A percentile compares a stretch with the other conserved stretches of the same genome.
These are phyloP conservation scores for Akanthomyces dipterigenus DNA, from an alignment of 2,329 filamentous ascomycete genomes.

Conservation along the genomic window DNA sequence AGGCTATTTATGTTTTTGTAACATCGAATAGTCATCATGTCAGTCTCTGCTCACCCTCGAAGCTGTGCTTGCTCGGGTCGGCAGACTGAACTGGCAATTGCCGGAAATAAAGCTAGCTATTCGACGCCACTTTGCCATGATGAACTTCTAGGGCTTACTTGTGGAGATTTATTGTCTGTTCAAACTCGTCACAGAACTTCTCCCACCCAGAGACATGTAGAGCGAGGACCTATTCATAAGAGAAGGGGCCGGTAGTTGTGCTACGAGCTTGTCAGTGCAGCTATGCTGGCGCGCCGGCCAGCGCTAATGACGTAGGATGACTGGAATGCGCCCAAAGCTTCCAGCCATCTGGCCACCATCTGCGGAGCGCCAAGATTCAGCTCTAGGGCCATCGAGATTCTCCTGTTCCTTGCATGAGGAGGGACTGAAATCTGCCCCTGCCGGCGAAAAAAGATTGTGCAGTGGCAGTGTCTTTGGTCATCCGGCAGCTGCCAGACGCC, in stretches of 20 bases:
- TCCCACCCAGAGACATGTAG: not conserved
- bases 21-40: not conserved
- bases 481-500: not conserved
- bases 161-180: not conserved
- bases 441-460: not conserved
- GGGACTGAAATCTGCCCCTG: not conserved
- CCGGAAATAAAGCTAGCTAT: not conserved
- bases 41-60: not conserved
- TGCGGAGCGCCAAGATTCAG: constrained; percentile 1
- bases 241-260: not conserved
- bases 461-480: not conserved
- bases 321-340: constrained; percentile 1
- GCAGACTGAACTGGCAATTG: not conserved
- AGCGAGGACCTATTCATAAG: not conserved
- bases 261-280: constrained; percentile 24
- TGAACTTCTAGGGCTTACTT: constrained; percentile 9
- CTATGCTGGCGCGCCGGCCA: not conserved
- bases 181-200: not conserved
- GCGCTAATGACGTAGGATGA: constrained; percentile 7
- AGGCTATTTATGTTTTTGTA: not conserved
- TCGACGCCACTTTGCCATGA: not conserved
- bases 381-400: not conserved
- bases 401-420: not conserved
- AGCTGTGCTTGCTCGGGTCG: not conserved
- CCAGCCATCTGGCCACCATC: constrained; percentile 1